Base-by-base conservation (phyloP, 352 stramenopile genomes). In the Pythium sukuiense region DNA sequence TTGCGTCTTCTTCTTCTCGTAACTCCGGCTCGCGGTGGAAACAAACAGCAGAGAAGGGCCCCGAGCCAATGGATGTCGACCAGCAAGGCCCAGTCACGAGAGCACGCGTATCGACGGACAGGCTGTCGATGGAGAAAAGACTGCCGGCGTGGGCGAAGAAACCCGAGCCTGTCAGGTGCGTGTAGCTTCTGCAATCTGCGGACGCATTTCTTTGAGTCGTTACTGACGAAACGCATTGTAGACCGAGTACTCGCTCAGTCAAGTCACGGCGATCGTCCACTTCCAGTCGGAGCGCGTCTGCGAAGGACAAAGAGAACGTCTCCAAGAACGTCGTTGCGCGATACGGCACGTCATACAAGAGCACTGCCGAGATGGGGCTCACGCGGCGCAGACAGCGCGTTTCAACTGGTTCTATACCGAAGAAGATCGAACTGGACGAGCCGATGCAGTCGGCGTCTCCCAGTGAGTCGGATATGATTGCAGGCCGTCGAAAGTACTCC, bases 401-500 rank as follows among this genome's bases (percentile, higher is more conserved):
- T 0, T 69, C 55, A 0, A 60, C 46, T 5, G 60, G 55, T 2
- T 26, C 54, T 5, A n/a, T 24, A 3, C 35, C 43, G 6, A 71
- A 58, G 27, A 65, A 61, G 41, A 39, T 58, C 29, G 64, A 65
- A 3, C 35, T 29, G 41, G 57, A 67, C 18, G 59, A 72, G 37
- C 54, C 59, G 18, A 7, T 56, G 5, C 14, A 58, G 32, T 27
- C 43, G 12, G 32, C 2, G 9, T 14, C 54, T 33, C 30, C 49
- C 0, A 55, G 24, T 20, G 61, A 55, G n/a, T 53, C 53, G n/a
- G 71, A 76, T 16, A 75, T 59, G 29, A 84, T 83, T 59, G 69
- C 67, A 18, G 79, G 76, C 11, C 89, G 88, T 69, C 62, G 77
- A 16, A 92, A 91, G 60, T 93, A 94, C 73, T 90, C 81, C 3